A percentile compares a stretch with the other conserved stretches of the same genome.
Conservation (phyloP, 257 asterid genomes). For the Galeopsis tetrahit region DNA sequence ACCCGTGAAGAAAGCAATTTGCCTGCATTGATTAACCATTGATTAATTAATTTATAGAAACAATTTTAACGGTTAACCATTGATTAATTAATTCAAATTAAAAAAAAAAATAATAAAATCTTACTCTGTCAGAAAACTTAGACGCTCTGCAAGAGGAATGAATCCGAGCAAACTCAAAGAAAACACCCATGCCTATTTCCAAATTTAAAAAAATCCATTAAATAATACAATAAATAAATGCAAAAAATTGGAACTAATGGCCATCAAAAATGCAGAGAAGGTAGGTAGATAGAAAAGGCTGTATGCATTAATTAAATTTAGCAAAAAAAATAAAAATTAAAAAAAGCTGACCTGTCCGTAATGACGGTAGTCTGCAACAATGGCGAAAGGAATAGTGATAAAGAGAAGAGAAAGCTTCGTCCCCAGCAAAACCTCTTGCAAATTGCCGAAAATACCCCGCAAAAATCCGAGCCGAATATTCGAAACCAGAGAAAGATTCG, state of each 20-base stretch:
- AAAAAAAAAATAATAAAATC: conserved; percentile 18
- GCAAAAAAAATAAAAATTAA: neutral
- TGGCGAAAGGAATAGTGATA: conserved; percentile 79
- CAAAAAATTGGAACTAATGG: neutral
- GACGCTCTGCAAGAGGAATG: conserved; percentile 89
- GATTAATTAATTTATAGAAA: too few relatives aligned
- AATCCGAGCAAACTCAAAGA: conserved; percentile 89
- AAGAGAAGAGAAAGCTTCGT: conserved; percentile 80
- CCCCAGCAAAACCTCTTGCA: conserved; percentile 81
- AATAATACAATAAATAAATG: neutral
- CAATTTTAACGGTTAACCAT: neutral
- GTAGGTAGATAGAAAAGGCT: neutral
- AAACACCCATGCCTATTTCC: conserved; percentile 79
- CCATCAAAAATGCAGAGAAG: neutral
- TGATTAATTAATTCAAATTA: neutral
- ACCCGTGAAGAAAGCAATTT: conserved; percentile 84
- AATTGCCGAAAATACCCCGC: conserved; percentile 50
- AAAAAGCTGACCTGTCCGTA: conserved; percentile 57
- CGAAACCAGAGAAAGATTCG: conserved; percentile 61
- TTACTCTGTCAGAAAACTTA: conserved; percentile 92
- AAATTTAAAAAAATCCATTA: neutral
- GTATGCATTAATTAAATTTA: neutral
- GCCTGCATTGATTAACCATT: conserved; percentile 54
- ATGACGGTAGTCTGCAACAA: conserved; percentile 48
- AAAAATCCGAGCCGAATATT: conserved; percentile 46